Evolutionary conservation across 2,329 filamentous ascomycete species (phyloP).

Genomic region (Diaporthe vexans): DNA sequence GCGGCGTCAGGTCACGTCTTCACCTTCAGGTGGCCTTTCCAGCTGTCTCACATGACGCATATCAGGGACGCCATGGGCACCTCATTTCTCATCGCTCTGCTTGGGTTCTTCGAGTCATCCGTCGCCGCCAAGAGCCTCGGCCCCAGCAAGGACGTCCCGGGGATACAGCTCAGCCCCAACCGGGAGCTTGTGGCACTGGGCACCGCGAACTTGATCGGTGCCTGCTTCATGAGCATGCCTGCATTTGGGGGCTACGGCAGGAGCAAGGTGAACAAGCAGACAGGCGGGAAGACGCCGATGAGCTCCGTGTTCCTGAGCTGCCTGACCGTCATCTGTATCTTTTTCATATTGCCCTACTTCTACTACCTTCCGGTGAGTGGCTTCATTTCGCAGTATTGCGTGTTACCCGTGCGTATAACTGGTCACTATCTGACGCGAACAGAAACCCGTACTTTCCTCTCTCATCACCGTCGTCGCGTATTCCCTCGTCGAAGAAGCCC

Average conservation of each 20-base stretch:
- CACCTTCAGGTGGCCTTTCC: constrained; percentile 88
- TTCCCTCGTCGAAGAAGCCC: constrained; percentile 94
- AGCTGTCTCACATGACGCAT: constrained; percentile 80
- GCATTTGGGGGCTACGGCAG: constrained; percentile 96
- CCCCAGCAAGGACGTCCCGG: constrained; percentile 77
- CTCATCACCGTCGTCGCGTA: constrained; percentile 97
- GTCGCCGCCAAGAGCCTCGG: constrained; percentile 94
- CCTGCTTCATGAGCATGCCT: constrained; percentile 92
- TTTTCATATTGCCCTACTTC: constrained; percentile 90
- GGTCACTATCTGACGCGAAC: constrained; percentile 32
- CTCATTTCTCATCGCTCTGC: constrained; percentile 90
- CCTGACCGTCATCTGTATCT: constrained; percentile 84
- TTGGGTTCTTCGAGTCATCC: constrained; percentile 99
- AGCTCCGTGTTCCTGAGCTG: constrained; percentile 88
- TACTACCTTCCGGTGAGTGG: constrained; percentile 91
- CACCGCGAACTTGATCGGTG: constrained; percentile 89
- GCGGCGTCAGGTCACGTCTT: constrained; percentile 80
- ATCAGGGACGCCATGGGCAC: constrained; percentile 91
- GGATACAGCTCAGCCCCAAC: constrained; percentile 89
- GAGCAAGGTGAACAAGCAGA: constrained; percentile 94
- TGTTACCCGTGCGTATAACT: no score
- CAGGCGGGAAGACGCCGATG: constrained; percentile 93
- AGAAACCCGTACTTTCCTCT: constrained; percentile 93
- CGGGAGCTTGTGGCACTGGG: constrained; percentile 93
- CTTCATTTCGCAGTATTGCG: not conserved